Percentiles rank a stretch among this genome's conserved stretches.
Conservation (phyloP, 1,284 basidiomycete genomes). For the Ceratobasidium sp. region DNA sequence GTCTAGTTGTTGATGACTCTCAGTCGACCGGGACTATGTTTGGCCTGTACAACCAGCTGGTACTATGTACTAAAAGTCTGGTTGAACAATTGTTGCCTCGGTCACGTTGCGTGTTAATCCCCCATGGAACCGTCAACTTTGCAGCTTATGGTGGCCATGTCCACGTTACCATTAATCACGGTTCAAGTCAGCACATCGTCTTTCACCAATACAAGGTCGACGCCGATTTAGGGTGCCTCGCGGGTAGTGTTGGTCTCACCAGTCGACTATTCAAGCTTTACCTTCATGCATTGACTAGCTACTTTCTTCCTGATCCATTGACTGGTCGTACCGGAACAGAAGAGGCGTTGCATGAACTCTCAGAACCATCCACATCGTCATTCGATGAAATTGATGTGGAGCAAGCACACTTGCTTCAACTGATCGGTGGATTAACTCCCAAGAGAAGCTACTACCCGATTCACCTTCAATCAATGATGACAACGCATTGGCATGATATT, state of each 20-base stretch:
- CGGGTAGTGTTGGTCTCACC: constrained; percentile 56
- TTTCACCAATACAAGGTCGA: constrained; percentile 61
- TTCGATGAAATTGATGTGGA: constrained; percentile 58
- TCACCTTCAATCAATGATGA: constrained; percentile 61
- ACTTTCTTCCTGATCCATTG: constrained; percentile 64
- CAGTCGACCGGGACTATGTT: constrained; percentile 55
- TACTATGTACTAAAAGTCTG: constrained; percentile 40
- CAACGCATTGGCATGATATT: constrained; percentile 58
- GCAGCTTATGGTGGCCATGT: constrained; percentile 40
- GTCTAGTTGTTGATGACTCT: constrained; percentile 54
- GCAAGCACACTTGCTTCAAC: constrained; percentile 57
- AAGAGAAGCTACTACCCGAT: constrained; percentile 60
- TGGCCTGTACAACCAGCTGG: constrained; percentile 51
- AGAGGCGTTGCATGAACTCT: constrained; percentile 62
- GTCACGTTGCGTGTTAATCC: constrained; percentile 58
- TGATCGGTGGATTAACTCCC: constrained; percentile 60
- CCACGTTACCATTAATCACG: constrained; percentile 13
- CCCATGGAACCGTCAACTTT: constrained; percentile 56
- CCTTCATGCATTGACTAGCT: constrained; percentile 64
- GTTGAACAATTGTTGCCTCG: constrained; percentile 28
- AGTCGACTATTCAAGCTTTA: constrained; percentile 62
- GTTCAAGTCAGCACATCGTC: background rate
- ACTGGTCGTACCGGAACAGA: constrained; percentile 64
- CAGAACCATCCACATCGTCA: constrained; percentile 60
- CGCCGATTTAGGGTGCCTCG: constrained; percentile 59